Conservation (phyloP, 2,329 filamentous ascomycete species). For the Sclerotinia borealis region DNA sequence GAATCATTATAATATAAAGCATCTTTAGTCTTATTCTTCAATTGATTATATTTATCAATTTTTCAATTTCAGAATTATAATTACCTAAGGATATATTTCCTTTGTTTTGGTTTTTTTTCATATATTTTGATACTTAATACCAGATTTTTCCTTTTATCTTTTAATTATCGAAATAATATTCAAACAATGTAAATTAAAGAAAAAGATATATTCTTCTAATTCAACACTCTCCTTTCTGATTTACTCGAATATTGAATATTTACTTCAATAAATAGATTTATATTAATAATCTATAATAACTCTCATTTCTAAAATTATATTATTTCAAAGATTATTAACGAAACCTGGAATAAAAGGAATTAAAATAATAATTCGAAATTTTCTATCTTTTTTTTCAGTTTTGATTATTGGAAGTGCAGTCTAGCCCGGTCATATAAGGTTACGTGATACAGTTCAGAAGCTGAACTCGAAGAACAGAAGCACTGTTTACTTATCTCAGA, state of each 20-base stretch:
- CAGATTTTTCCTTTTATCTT: constrained; percentile 72
- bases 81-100: constrained; percentile 76
- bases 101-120: constrained; percentile 85
- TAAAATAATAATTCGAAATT: constrained; percentile 84
- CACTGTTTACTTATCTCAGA: neutral
- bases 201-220: constrained; percentile 74
- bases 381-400: constrained; percentile 74
- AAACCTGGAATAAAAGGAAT: constrained; percentile 93
- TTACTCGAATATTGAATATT: constrained; percentile 82
- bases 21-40: constrained; percentile 40
- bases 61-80: constrained; percentile 46
- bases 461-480: neutral
- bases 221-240: constrained; percentile 70
- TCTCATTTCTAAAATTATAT: constrained; percentile 76
- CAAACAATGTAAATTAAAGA: constrained; percentile 89
- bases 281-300: constrained; percentile 99
- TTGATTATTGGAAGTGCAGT: too few species aligned
- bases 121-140: constrained; percentile 77
- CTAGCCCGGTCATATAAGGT: too few species aligned
- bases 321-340: constrained; percentile 79
- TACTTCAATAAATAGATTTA: constrained; percentile 87
- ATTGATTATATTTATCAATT: constrained; percentile 38
- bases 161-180: constrained; percentile 72
- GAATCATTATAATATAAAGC: constrained; percentile 31
- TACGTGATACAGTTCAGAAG: too few species aligned